phyloP scores from a whole-genome alignment of 228 moss, liverwort and hornwort species.

The Sphagnum magellanicum region DNA sequence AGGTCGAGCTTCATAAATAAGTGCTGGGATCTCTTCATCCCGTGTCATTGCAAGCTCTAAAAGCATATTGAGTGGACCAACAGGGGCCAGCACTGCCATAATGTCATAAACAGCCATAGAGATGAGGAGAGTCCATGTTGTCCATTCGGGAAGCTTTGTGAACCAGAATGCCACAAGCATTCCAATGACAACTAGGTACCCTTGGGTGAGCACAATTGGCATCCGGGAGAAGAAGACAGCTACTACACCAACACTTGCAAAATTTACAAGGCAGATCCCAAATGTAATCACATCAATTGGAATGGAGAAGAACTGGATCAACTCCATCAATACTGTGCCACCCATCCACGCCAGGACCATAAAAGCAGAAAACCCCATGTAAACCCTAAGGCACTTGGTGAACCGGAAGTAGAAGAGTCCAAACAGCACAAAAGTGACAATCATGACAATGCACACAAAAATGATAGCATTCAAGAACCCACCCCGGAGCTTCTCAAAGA shows the following conservation, averaged over 20 bases:
- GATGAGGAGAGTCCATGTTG: slow-evolving; percentile 88
- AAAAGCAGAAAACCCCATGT: slow-evolving; percentile 93
- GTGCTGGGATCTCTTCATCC: slow-evolving; percentile 95
- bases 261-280: slow-evolving; percentile 52
- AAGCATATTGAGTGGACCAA: slow-evolving; percentile 91
- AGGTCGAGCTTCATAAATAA: slow-evolving; percentile 90
- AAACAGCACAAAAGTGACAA: slow-evolving; percentile 82
- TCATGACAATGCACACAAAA: slow-evolving; percentile 74
- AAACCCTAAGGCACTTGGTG: slow-evolving; percentile 62
- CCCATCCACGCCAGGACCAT: slow-evolving; percentile 92
- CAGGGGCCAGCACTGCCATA: slow-evolving; percentile 82
- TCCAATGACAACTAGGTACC: slow-evolving; percentile 79
- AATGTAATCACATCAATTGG: slow-evolving; percentile 80
- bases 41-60: slow-evolving; percentile 84
- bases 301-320: slow-evolving; percentile 64
- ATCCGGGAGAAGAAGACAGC: slow-evolving; percentile 92
- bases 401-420: slow-evolving; percentile 86
- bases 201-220: slow-evolving; percentile 90
- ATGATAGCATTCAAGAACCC: slow-evolving; percentile 83
- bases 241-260: slow-evolving; percentile 84
- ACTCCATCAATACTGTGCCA: slow-evolving; percentile 51
- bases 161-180: slow-evolving; percentile 95
- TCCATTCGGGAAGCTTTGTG: slow-evolving; percentile 97
- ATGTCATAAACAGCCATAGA: slow-evolving; percentile 95
- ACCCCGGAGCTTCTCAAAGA: slow-evolving; percentile 83